These are phyloP conservation scores for Pisolithus thermaeus DNA, from an alignment of 1,284 basidiomycete genomes.

Conservation along the genomic window DNA sequence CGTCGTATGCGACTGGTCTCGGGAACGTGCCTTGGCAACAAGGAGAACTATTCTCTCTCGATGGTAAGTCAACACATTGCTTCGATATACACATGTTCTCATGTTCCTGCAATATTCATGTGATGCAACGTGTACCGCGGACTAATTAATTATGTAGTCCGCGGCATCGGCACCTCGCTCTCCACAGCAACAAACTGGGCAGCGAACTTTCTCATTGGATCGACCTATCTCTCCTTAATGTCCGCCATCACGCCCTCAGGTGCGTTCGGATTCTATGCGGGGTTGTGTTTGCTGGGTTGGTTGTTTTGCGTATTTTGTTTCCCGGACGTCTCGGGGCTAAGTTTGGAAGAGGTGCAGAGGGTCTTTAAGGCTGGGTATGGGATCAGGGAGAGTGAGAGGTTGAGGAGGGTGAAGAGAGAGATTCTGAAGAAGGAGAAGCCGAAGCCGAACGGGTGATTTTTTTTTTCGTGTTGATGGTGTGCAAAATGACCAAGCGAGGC, in stretches of 20 bases:
- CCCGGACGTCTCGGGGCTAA: conserved; percentile 73
- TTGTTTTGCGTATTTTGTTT: conserved; percentile 66
- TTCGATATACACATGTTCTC: background rate
- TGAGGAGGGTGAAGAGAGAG: conserved; percentile 39
- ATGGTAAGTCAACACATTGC: conserved; percentile 37
- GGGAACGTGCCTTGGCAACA: conserved; percentile 86
- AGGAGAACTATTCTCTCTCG: conserved; percentile 75
- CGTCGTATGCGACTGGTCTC: conserved; percentile 74
- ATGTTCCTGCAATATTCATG: background rate
- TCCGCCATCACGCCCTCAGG: conserved; percentile 69
- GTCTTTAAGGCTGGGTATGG: conserved; percentile 58
- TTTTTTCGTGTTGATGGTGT: too few relatives aligned
- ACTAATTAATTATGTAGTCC: conserved; percentile 37
- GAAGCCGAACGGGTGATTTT: conserved; percentile 4
- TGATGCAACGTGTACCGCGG: background rate
- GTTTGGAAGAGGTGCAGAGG: conserved; percentile 69
- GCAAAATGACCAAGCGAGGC: too few relatives aligned
- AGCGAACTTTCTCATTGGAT: conserved; percentile 73
- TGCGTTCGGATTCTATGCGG: conserved; percentile 78
- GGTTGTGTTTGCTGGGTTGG: conserved; percentile 66
- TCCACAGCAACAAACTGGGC: conserved; percentile 81
- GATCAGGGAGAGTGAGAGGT: conserved; percentile 45
- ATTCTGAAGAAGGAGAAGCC: conserved; percentile 20
- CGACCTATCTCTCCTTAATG: conserved; percentile 79
- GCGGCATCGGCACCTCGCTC: conserved; percentile 76